Percentiles rank a stretch among this genome's conserved stretches.
Conservation (phyloP, 208 protist genomes). For the Trypanosoma boissoni region DNA sequence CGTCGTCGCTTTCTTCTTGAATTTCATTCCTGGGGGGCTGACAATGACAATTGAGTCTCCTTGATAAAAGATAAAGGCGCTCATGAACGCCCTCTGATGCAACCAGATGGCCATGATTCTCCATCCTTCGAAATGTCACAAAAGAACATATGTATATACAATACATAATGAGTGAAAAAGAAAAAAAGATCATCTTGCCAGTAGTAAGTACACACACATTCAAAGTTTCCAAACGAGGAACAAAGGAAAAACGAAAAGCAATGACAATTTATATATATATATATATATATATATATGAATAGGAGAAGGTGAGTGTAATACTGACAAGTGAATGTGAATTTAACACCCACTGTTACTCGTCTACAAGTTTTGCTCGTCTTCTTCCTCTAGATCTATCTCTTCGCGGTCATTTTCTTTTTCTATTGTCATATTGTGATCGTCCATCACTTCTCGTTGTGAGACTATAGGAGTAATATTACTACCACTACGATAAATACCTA, state of each 20-base stretch:
- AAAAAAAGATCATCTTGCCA: background rate
- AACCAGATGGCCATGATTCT: background rate
- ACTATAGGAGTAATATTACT: conserved; percentile 42
- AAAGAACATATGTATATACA: conserved; percentile 10
- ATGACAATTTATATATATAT: conserved; percentile 5
- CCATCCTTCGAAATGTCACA: background rate
- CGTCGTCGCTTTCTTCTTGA: conserved; percentile 11
- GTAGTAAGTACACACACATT: background rate
- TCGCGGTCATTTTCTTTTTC: conserved; percentile 74
- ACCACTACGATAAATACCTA: conserved; percentile 48
- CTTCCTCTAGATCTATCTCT: conserved; percentile 72
- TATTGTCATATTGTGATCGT: conserved; percentile 88
- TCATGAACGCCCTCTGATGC: conserved; percentile 11
- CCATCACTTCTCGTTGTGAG: conserved; percentile 82
- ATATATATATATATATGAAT: conserved; percentile 13
- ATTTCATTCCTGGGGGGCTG: background rate
- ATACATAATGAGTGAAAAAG: background rate
- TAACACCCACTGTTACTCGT: background rate
- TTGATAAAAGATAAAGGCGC: conserved; percentile 9
- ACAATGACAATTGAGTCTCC: conserved; percentile 6
- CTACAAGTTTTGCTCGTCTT: conserved; percentile 14
- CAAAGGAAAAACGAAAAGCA: conserved; percentile 5
- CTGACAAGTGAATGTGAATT: background rate
- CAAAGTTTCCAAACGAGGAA: background rate
- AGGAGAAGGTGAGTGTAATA: background rate